Evolutionary conservation across 768 basidiomycete species (phyloP).

Genomic region (Pleurotus sapidus): DNA sequence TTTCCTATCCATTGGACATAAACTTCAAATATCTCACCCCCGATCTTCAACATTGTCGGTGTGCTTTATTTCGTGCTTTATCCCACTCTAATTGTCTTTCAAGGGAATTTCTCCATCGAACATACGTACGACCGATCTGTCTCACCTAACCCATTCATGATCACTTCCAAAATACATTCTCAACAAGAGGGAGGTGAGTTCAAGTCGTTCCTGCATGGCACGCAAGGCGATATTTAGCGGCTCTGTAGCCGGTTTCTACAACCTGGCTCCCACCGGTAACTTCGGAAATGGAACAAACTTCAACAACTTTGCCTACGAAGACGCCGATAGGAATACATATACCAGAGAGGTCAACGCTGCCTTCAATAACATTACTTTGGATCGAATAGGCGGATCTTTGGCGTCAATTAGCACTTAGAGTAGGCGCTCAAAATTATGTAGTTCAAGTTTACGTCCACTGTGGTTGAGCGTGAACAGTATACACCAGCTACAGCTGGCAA

Average conservation of each 20-base stretch:
- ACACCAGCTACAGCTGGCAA: not conserved
- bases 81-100: not conserved
- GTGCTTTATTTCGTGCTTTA: not conserved
- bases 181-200: constrained; percentile 56
- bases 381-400: constrained; percentile 52
- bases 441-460: too few species aligned
- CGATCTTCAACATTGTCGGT: constrained; percentile 32
- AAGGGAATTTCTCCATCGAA: constrained; percentile 56
- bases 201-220: not conserved
- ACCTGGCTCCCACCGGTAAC: constrained; percentile 40
- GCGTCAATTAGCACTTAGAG: constrained; percentile 13
- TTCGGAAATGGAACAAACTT: constrained; percentile 67
- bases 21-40: constrained; percentile 37
- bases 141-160: constrained; percentile 54
- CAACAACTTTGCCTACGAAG: constrained; percentile 63
- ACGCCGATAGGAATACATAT: constrained; percentile 61
- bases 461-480: not conserved
- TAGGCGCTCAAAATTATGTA: too few species aligned
- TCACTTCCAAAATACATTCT: constrained; percentile 54
- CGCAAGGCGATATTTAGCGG: not conserved
- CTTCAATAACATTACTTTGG: constrained; percentile 58
- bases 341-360: constrained; percentile 57
- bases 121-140: constrained; percentile 65
- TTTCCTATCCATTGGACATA: constrained; percentile 44
- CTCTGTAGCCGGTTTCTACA: constrained; percentile 47